Evolutionary conservation across 83 land plant species (phyloP).

Genomic region (Isoetes engelmannii): DNA sequence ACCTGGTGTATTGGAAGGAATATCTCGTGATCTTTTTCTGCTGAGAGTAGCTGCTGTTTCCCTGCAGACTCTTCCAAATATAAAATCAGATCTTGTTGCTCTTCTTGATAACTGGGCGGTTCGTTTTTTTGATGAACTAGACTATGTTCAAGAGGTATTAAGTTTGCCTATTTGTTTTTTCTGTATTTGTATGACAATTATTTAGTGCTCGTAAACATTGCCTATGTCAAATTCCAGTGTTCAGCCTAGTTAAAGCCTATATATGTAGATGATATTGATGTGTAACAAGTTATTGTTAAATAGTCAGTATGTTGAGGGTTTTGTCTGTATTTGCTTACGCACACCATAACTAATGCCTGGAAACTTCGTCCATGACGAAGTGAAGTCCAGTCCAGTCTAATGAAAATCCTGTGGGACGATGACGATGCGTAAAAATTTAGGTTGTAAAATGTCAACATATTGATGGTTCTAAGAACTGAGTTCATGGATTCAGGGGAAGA

Average conservation of each 20-base stretch:
- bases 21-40: conserved; percentile 41
- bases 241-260: background rate
- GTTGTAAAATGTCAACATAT: no score
- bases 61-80: conserved; percentile 23
- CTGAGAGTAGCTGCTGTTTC: conserved; percentile 24
- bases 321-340: no score
- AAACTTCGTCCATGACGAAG: no score
- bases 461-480: no score
- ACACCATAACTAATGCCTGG: no score
- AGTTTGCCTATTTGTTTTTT: background rate
- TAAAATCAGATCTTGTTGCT: conserved; percentile 37
- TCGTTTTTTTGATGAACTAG: conserved; percentile 50
- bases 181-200: background rate
- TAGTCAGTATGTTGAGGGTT: background rate
- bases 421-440: no score
- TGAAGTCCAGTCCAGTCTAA: no score
- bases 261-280: background rate
- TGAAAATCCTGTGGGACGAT: no score
- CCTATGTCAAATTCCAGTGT: no score
- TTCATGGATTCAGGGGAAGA: conserved; percentile 24
- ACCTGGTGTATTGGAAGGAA: conserved; percentile 43
- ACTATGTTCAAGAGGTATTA: conserved; percentile 42
- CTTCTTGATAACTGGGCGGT: conserved; percentile 50
- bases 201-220: no score
- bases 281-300: background rate